These are phyloP conservation scores for Backusella circina DNA, from an alignment of 192 early-diverging fungal genomes.

Conservation along the genomic window DNA sequence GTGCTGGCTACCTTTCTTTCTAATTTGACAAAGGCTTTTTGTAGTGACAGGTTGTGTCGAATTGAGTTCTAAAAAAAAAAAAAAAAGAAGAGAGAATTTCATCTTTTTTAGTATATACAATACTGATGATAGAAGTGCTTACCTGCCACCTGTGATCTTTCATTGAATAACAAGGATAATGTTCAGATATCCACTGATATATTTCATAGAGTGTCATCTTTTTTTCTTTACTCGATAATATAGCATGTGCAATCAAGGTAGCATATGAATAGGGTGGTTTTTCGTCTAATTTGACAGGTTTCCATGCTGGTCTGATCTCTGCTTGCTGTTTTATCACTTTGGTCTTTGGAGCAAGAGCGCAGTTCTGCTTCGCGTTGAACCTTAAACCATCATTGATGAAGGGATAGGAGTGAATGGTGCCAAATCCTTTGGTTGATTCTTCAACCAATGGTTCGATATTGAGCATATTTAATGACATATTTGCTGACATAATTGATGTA, in stretches of 20 bases:
- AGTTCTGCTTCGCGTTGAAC: neutral
- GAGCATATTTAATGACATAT: neutral
- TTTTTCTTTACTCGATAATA: constrained; percentile 49
- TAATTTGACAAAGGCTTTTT: constrained; percentile 73
- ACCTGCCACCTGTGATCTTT: constrained; percentile 77
- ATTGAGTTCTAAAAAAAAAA: constrained; percentile 75
- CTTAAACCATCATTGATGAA: neutral
- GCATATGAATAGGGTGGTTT: constrained; percentile 81
- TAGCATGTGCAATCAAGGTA: constrained; percentile 78
- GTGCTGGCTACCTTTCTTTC: constrained; percentile 50
- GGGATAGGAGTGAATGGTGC: neutral
- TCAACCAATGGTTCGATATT: neutral
- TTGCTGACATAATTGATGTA: neutral
- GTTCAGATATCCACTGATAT: constrained; percentile 71
- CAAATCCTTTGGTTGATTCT: neutral
- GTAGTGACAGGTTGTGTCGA: constrained; percentile 83
- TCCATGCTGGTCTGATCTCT: constrained; percentile 22
- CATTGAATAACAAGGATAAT: constrained; percentile 70
- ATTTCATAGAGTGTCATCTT: constrained; percentile 78
- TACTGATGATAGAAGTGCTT: constrained; percentile 27
- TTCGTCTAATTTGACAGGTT: constrained; percentile 28
- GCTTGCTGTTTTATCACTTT: neutral
- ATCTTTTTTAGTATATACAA: no score
- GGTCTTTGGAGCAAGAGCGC: neutral
- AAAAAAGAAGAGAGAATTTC: no score